Evolutionary conservation across 2,329 filamentous ascomycete genomes (phyloP).

Genomic region (Aspergillus latus): DNA sequence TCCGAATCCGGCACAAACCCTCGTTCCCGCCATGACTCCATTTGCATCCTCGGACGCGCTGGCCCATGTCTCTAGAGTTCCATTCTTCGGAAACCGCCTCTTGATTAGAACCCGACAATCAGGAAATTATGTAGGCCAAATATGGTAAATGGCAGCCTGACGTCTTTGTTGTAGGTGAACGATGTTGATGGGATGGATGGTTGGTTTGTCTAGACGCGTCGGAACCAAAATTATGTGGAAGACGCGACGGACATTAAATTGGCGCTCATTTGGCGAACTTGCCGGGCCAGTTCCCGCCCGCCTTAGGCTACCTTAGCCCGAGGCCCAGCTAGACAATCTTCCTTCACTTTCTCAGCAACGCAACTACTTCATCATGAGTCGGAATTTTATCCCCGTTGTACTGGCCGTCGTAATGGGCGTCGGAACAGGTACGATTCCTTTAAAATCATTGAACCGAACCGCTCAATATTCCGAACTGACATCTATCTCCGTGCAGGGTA

Average conservation of each 20-base stretch:
- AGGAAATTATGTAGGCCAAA: not conserved
- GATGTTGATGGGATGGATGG: not conserved
- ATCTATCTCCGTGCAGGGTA: constrained; percentile 34
- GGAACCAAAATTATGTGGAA: constrained; percentile 24
- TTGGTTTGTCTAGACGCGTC: constrained; percentile 23
- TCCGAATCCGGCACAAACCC: constrained; percentile 55
- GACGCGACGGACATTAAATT: constrained; percentile 23
- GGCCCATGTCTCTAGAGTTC: constrained; percentile 37
- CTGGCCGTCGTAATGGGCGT: constrained; percentile 43
- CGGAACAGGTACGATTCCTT: constrained; percentile 37
- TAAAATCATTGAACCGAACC: not conserved
- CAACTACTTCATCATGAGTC: constrained; percentile 32
- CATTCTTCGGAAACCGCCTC: constrained; percentile 22
- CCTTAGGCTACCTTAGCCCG: not conserved
- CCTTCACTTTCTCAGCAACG: not conserved
- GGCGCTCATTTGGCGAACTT: constrained; percentile 26
- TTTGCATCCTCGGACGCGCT: constrained; percentile 36
- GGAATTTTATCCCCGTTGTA: constrained; percentile 38
- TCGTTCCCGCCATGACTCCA: constrained; percentile 52
- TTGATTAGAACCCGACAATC: not conserved
- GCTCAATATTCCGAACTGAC: not conserved
- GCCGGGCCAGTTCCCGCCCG: not conserved
- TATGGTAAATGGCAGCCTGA: not conserved
- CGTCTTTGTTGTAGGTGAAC: not conserved
- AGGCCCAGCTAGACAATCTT: not conserved